phyloP scores from a whole-genome alignment of 768 basidiomycete species.

The Mycena galopus region DNA sequence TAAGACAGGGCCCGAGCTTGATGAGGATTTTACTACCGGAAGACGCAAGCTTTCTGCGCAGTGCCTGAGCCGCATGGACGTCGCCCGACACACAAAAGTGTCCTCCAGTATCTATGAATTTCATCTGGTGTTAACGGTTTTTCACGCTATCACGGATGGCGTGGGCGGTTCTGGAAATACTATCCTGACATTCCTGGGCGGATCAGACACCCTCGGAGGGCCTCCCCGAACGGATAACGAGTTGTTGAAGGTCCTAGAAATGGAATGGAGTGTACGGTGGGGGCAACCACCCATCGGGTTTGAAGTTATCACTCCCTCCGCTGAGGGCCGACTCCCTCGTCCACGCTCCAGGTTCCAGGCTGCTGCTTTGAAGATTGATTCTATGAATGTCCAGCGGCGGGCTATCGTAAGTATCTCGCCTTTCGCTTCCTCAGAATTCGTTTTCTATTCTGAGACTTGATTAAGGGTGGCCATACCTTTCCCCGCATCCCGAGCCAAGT shows the following conservation, averaged over 20 bases:
- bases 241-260: constrained; percentile 21
- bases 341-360: constrained; percentile 10
- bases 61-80: constrained; percentile 28
- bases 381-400: constrained; percentile 19
- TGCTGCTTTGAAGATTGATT: constrained; percentile 25
- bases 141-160: constrained; percentile 32
- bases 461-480: constrained; percentile 27
- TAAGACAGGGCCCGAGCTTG: constrained; percentile 23
- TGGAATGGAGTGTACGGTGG: constrained; percentile 26
- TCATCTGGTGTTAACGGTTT: constrained; percentile 16
- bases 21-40: constrained; percentile 20
- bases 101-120: constrained; percentile 19
- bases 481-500: constrained; percentile 17
- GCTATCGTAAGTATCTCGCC: constrained; percentile 18
- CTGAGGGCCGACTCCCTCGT: constrained; percentile 21
- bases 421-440: too few relatives aligned
- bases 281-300: background rate
- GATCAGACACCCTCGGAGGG: constrained; percentile 14
- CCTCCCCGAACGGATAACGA: constrained; percentile 17
- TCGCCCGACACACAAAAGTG: constrained; percentile 7
- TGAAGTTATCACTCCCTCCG: constrained; percentile 23
- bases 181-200: constrained; percentile 19
- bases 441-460: background rate
- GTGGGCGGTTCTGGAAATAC: constrained; percentile 13
- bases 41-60: constrained; percentile 13